Base-by-base conservation (phyloP, 1,139 yeast species). In the Lodderomyces jiufengensis region DNA sequence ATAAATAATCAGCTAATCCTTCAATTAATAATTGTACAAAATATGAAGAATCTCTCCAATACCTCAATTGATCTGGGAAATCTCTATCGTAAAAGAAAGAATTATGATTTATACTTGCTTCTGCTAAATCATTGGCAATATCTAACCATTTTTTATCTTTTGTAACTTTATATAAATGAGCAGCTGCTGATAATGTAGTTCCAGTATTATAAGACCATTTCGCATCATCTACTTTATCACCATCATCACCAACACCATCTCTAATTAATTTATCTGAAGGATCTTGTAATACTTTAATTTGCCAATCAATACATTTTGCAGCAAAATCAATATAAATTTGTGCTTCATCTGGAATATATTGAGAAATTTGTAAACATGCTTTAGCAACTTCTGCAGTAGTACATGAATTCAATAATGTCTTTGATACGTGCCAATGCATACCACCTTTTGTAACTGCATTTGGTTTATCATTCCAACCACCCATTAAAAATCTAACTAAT, bases 181-280 rank as follows among this genome's bases (percentile, higher is more conserved):
- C 55, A 5, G 78, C 69, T 1, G 80, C 76, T 8, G 82, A 73
- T 30, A 81, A 51, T 0, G 86, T 76, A 4, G 83, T 72, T 12
- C 90, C 88, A 21, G 78, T 71, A 56, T 81, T 81, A 55, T 82
- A 82, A n/a, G 84, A 70, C 78, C 82, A 78, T 55, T 81, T 80
- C 43, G 70, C 70, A 16, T 64, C 63, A 46, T 78, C 73, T 6
- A 70, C 61, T 18, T 61, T 57, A 22, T 66, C 68, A 16, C 67
- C 63, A 29, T 72, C 70, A 38, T 65, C 65, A 34, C 76, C 80
- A 33, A 78, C 64, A 32, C 88, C 88, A 53, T 81, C 90, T 55
- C 62, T 63, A 36, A 81, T 75, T 44, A 80, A 66, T 40, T 76
- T 70, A 55, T 79, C 84, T 24, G 56, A 61, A 16, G 70, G 67